Percentiles rank a stretch among this genome's conserved stretches.
phyloP scores from a whole-genome alignment of 371 early-diverging fungal species.

The Rhizopus stolonifer region DNA sequence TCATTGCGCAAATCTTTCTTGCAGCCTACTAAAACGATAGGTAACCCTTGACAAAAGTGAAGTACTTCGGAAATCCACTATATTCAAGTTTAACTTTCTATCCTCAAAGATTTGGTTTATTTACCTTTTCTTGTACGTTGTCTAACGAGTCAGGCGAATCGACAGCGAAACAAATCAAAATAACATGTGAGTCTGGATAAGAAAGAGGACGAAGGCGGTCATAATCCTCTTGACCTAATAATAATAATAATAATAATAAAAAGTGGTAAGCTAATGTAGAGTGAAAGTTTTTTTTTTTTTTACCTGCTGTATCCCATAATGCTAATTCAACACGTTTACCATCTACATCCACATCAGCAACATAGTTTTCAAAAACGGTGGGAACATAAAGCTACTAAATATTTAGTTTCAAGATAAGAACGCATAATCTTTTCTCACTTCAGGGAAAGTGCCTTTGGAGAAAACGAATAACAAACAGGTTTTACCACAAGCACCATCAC shows the following conservation, averaged over 20 bases:
- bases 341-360: slow-evolving; percentile 74
- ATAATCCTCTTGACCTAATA: slow-evolving; percentile 74
- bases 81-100: neutral
- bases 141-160: slow-evolving; percentile 74
- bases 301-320: slow-evolving; percentile 88
- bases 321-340: slow-evolving; percentile 76
- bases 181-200: slow-evolving; percentile 86
- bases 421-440: slow-evolving; percentile 47
- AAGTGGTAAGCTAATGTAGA: neutral
- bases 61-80: slow-evolving; percentile 91
- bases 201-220: slow-evolving; percentile 79
- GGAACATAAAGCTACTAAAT: slow-evolving; percentile 47
- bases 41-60: slow-evolving; percentile 82
- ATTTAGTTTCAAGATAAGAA: neutral
- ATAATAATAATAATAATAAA: slow-evolving; percentile 1
- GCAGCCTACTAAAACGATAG: slow-evolving; percentile 82
- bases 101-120: neutral
- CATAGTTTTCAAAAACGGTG: slow-evolving; percentile 85
- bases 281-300: neutral
- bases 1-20: slow-evolving; percentile 89
- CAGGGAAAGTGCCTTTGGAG: slow-evolving; percentile 89
- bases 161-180: slow-evolving; percentile 83
- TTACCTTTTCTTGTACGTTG: slow-evolving; percentile 77
- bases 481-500: slow-evolving; percentile 98
- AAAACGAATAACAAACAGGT: slow-evolving; percentile 94